Base-by-base conservation (phyloP, 208 protist genomes). In the Wallacemonas rigidus region DNA sequence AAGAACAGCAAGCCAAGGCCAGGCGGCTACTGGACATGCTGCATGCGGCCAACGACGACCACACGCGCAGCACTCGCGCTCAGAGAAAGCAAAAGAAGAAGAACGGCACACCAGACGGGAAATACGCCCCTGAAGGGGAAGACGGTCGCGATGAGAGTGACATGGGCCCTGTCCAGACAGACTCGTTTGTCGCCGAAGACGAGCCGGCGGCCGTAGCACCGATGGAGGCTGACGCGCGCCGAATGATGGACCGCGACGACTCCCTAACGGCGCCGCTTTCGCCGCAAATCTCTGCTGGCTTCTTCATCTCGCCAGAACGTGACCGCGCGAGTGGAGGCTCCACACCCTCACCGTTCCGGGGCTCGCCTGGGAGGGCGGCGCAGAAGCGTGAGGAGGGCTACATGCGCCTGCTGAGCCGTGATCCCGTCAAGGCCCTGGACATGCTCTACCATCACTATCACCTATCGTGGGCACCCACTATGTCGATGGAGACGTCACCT, bases 21-120 rank as follows among this genome's bases (percentile, higher is more conserved):
- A 75, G 82, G 63, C 84, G 88, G 65, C 85, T 94, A 45, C 77
- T 86, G 51, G 75, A 72, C 26, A 84, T 94, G 76, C 72, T 94
- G 48, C 67, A 82, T n/a, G 76, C 72, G 7, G 50, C 63, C 8
- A 41, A 65, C 38, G 53, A 15, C 60, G 5, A 35, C 40, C 2
- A 51, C 12, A 0, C 60, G 57, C 64, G 11, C 51, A 7, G n/a
- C 51, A 5, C 53, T 15, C 51, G 7, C 15, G 4, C 51, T 39
- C 38, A 26, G 35, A 12, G 44, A 43, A 3, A 51, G 26, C 40
- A 51, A 72, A 15, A 14, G 45, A 50, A 12, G 8, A 6, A 50
- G 45, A 50, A 6, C 45, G 45, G 45, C 45, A 50, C 45, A 6
- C 6, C 45, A 12, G 8, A 14, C 45, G 12, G 12, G 45, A 6